Base-by-base conservation (phyloP, 768 basidiomycete species). In the Leccinum barrowsii region DNA sequence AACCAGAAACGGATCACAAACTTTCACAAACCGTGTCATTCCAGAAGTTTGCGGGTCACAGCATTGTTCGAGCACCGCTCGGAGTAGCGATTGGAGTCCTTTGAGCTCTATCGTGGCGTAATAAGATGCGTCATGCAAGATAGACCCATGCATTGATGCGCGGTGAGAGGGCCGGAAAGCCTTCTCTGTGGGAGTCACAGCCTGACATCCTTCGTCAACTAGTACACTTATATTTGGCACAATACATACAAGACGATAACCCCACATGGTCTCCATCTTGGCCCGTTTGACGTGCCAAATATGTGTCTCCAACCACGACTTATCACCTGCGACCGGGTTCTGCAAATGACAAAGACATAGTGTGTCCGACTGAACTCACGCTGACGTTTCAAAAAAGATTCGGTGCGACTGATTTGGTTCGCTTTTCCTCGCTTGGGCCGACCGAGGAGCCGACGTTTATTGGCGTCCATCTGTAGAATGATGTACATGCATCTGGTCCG, bases 231-330 rank as follows among this genome's bases (percentile, higher is more conserved):
- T 17, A 7, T 2, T 7, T 8, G 1, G 35, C 12, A 50, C 12
- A 10, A 49, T 26, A 61, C 67, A n/a, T 53, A 92, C 94, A 55
- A 99, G 77, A 64, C 92, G 81, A 70, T 92, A 93, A 0, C 92
- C 93, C 94, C 94, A 98, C 72, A 91, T 80, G 61, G 86, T 87
- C 64, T 87, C 82, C 96, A 98, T 98, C 60, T 88, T 85, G 86
- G 96, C 96, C 6, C 97, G 84, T 73, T 98, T 98, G 1, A 94
- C 91, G 66, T 98, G 96, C 93, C 94, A 98, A 19, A 98, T 74
- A 70, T 99, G 97, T 5, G 94, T 96, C 69, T 96, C 93, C 0
- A 99, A 83, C 96, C 96, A 98, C 12, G 81, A 76, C 71, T 98
- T 98, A 62, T 90, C 81, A 30, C 78, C 95, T 97, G 62, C 2